These are phyloP conservation scores for Insectozyma bohioensis DNA, from an alignment of 1,139 yeast genomes.

Conservation along the genomic window DNA sequence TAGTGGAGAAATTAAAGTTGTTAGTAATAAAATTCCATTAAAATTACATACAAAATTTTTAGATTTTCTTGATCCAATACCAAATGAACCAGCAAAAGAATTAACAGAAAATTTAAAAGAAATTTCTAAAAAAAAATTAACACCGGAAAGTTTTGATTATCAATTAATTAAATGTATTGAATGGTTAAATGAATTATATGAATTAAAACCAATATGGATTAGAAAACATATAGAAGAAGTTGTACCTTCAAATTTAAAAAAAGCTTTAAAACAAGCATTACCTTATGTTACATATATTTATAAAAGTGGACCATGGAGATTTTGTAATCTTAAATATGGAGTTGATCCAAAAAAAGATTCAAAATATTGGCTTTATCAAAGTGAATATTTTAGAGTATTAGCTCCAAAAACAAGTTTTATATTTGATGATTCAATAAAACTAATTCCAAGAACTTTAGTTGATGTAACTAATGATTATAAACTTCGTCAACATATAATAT, in stretches of 20 bases:
- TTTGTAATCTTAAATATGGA: conserved; percentile 79
- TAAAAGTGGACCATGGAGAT: conserved; percentile 94
- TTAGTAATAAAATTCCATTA: conserved; percentile 35
- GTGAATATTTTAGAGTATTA: conserved; percentile 74
- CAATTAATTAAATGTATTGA: conserved; percentile 48
- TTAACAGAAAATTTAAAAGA: conserved; percentile 34
- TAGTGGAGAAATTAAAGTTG: conserved; percentile 54
- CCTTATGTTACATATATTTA: conserved; percentile 82
- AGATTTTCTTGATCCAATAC: conserved; percentile 30
- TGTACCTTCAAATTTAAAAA: conserved; percentile 50
- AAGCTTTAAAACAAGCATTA: conserved; percentile 67
- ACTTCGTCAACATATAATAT: conserved; percentile 44
- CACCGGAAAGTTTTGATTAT: conserved; percentile 28
- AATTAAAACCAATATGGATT: conserved; percentile 80
- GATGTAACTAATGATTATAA: conserved; percentile 8
- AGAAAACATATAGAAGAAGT: conserved; percentile 69
- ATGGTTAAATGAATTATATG: conserved; percentile 56
- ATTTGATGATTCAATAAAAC: background rate
- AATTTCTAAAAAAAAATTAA: conserved; percentile 21
- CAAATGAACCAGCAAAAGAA: conserved; percentile 35
- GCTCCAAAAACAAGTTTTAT: conserved; percentile 16
- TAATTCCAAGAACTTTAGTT: conserved; percentile 8
- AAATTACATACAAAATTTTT: conserved; percentile 50
- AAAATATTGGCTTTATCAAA: conserved; percentile 67
- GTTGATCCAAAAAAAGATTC: conserved; percentile 65